Base-by-base conservation (phyloP, 306 rosid genomes). In the Carpinus fangiana region DNA sequence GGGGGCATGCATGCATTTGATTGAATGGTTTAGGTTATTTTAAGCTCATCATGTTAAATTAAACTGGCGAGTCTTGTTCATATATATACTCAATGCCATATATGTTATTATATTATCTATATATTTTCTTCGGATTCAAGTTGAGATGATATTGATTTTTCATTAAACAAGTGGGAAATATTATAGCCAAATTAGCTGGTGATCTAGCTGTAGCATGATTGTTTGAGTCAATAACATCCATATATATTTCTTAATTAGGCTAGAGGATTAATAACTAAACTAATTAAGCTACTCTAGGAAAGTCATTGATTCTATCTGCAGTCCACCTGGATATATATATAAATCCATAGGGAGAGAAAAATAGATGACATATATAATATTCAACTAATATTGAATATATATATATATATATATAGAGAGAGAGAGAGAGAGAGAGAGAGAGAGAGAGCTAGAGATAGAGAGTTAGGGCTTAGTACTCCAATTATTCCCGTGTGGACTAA, bases 301-400 rank as follows among this genome's bases (percentile, higher is more conserved):
- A n/a, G 48, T 67, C 51, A 41, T 67, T 17, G 72, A 48, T 41
- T 67, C n/a, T 14, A 62, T 62, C 45, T 62, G 69, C 28, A 31
- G 69, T 28, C 20, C 45, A 31, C 69, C 45, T 62, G 69, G 69
- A 62, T 59, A 20, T 3, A 16, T n/a, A 16, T n/a, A 20, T 31
- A 31, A 31, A 31, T 20, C 50, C 28, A 41, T 1, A 7, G 16
- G 41, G 50, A 67, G 72, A 20, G 12, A 59, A 59, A 8, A 59
- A 8, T 14, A 38, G 3, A 38, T 38, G 13, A 17, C 8, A n/a
- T 23, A 23, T 23, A 23, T n/a, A 41, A 67, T 41, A 13, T 26
- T 38, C 5, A 14, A 14, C 50, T 18, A 8, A 13, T 34, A 14
- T 66, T 12, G 18, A 38, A 41, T 6, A 41, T 41, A 41, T 41